Evolutionary conservation across 768 basidiomycete genomes (phyloP).

Genomic region (Serpula lacrymans): DNA sequence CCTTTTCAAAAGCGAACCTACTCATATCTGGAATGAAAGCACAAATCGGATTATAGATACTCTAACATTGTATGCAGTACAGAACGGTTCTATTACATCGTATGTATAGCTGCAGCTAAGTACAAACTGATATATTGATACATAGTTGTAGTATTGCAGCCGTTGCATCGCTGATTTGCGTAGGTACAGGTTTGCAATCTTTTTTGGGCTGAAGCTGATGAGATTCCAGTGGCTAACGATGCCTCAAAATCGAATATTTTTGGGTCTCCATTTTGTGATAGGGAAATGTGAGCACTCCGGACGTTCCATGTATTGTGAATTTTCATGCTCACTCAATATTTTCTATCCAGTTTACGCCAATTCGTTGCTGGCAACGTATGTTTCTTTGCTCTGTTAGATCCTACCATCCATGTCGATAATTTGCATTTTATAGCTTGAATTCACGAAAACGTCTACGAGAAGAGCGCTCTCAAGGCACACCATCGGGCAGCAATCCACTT

Average conservation of each 20-base stretch:
- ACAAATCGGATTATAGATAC: conserved; percentile 19
- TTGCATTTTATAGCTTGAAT: conserved; percentile 15
- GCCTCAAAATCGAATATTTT: conserved; percentile 21
- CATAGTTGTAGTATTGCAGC: conserved; percentile 11
- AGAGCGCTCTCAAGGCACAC: neutral
- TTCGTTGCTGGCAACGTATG: conserved; percentile 23
- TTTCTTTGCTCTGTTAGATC: neutral
- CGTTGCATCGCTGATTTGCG: conserved; percentile 15
- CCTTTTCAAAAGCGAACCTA: neutral
- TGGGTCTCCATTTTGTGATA: conserved; percentile 20
- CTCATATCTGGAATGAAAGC: conserved; percentile 4
- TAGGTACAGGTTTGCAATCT: conserved; percentile 5
- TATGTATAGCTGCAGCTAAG: neutral
- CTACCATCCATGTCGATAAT: too few species aligned
- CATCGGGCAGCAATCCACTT: neutral
- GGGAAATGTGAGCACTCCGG: conserved; percentile 16
- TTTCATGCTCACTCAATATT: neutral
- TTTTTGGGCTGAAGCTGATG: neutral
- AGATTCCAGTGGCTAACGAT: conserved; percentile 16
- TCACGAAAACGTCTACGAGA: conserved; percentile 11
- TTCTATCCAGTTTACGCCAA: conserved; percentile 19
- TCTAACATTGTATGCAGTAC: conserved; percentile 17
- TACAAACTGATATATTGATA: neutral
- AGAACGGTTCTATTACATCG: conserved; percentile 22
- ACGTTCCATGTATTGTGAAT: neutral